Percentiles rank a stretch among this genome's conserved stretches.
These are phyloP conservation scores for Apiospora aurea DNA, from an alignment of 2,329 filamentous ascomycete species.

Conservation along the genomic window DNA sequence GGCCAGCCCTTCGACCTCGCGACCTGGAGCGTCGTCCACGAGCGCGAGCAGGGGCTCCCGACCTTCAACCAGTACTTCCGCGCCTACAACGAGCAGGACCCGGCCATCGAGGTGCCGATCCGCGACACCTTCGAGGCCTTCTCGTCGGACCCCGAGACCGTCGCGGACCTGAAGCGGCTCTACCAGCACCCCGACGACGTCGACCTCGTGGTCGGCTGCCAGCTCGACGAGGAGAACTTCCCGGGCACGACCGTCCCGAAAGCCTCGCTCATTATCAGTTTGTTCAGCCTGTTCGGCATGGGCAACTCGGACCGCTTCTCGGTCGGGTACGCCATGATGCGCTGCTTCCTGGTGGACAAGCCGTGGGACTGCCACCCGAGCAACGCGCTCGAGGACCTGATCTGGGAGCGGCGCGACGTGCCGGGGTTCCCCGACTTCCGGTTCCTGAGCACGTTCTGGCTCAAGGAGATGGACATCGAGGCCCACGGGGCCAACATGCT, in stretches of 20 bases:
- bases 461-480: constrained; percentile 2
- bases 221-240: constrained; percentile 8
- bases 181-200: not conserved
- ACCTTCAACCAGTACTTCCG: constrained; percentile 8
- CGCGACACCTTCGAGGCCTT: not conserved
- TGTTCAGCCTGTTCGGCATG: not conserved
- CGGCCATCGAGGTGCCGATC: not conserved
- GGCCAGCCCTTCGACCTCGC: constrained; percentile 1
- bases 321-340: not conserved
- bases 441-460: not conserved
- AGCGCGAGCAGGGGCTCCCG: not conserved
- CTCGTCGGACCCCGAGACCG: not conserved
- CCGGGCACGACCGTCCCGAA: not conserved
- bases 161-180: not conserved
- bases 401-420: not conserved
- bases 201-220: not conserved
- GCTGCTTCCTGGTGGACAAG: not conserved
- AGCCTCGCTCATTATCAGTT: not conserved
- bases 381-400: constrained; percentile 1
- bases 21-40: constrained; percentile 5
- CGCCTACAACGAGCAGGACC: not conserved
- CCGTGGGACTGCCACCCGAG: constrained; percentile 11
- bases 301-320: constrained; percentile 11
- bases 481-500: not conserved
- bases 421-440: not conserved